Evolutionary conservation across 306 rosid genomes (phyloP).

Genomic region (Vachellia collinsii): DNA sequence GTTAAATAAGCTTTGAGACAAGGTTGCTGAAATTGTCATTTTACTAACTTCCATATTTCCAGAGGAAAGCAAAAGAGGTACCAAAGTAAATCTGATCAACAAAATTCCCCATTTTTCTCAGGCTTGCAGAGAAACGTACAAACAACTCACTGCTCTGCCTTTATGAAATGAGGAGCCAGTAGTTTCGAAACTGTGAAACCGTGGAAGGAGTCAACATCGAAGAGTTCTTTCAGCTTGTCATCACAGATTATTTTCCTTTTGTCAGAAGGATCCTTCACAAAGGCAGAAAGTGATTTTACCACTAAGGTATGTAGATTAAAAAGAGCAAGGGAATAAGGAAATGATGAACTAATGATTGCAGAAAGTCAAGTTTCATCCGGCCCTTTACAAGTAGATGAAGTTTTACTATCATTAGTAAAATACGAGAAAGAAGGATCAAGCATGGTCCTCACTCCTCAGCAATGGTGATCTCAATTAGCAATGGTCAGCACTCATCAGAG

Average conservation of each 20-base stretch:
- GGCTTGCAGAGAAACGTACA: conserved; percentile 35
- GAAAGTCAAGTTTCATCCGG: background rate
- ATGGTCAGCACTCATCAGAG: conserved; percentile 4
- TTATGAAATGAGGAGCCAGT: conserved; percentile 67
- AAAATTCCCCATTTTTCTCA: conserved; percentile 44
- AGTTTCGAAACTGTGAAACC: conserved; percentile 81
- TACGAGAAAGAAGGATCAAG: background rate
- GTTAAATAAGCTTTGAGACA: conserved; percentile 25
- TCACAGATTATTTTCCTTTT: conserved; percentile 74
- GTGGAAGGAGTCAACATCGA: conserved; percentile 57
- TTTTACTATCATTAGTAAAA: background rate
- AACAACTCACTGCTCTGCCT: conserved; percentile 53
- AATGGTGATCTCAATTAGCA: background rate
- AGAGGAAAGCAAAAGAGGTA: conserved; percentile 22
- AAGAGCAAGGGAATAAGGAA: background rate
- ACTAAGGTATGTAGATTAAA: background rate
- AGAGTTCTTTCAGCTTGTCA: conserved; percentile 79
- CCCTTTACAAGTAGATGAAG: background rate
- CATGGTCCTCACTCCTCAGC: background rate
- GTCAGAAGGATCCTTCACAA: conserved; percentile 75
- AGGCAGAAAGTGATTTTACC: conserved; percentile 37
- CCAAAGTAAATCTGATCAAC: conserved; percentile 35
- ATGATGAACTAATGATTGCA: background rate
- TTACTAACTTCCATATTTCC: conserved; percentile 41
- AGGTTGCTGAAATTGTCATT: conserved; percentile 32